These are phyloP conservation scores for Echinosophora koreensis DNA, from an alignment of 306 rosid genomes.

Conservation along the genomic window DNA sequence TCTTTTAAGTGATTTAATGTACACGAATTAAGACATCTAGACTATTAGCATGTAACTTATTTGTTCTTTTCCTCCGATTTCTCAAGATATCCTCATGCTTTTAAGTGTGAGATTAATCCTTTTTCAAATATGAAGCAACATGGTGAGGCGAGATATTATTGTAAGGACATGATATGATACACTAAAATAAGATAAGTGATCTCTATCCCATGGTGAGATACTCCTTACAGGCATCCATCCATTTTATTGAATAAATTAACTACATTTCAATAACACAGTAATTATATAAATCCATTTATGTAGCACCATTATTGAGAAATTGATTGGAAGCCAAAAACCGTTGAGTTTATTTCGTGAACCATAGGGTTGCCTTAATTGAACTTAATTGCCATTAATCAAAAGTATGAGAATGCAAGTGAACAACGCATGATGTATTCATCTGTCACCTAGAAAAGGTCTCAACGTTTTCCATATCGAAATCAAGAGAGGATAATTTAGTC, in stretches of 20 bases:
- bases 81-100: too few species aligned
- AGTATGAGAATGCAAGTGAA: slow-evolving; percentile 8
- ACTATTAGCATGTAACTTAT: too few species aligned
- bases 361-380: slow-evolving; percentile 33
- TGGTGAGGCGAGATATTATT: too few species aligned
- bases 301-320: slow-evolving; percentile 33
- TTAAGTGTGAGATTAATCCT: too few species aligned
- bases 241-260: slow-evolving; percentile 12
- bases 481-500: slow-evolving; percentile 53
- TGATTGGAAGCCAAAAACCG: slow-evolving; percentile 38
- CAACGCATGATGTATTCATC: slow-evolving; percentile 26
- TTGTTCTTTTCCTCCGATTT: too few species aligned
- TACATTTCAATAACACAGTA: not conserved
- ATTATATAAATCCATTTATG: slow-evolving; percentile 40
- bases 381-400: slow-evolving; percentile 33
- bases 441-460: slow-evolving; percentile 40
- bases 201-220: too few species aligned
- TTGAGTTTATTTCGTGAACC: slow-evolving; percentile 39
- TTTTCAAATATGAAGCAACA: too few species aligned
- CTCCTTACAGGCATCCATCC: too few species aligned
- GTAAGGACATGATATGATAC: too few species aligned
- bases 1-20: not conserved
- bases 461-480: slow-evolving; percentile 41
- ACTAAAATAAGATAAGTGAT: too few species aligned
- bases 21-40: not conserved